Evolutionary conservation across 202 grass and related monocot genomes (phyloP).

Genomic region (Hordeum pubiflorum): DNA sequence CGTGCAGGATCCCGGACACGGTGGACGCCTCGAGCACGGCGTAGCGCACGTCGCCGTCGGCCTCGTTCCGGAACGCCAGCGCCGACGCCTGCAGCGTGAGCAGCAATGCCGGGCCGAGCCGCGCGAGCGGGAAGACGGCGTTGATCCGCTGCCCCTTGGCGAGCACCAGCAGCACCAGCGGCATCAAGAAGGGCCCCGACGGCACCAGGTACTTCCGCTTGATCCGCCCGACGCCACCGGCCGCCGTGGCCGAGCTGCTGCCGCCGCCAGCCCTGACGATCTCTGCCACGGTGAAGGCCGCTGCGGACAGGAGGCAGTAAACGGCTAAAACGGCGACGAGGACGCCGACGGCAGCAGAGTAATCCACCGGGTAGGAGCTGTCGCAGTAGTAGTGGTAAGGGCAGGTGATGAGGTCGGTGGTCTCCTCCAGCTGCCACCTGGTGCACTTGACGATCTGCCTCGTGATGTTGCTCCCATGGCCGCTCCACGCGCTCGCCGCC

Average conservation of each 20-base stretch:
- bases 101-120: slow-evolving; percentile 53
- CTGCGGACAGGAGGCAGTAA: slow-evolving; percentile 45
- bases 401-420: slow-evolving; percentile 57
- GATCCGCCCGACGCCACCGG: background rate
- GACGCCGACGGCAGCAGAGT: slow-evolving; percentile 29
- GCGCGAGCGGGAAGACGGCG: slow-evolving; percentile 49
- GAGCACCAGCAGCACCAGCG: slow-evolving; percentile 50
- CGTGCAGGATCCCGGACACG: slow-evolving; percentile 65
- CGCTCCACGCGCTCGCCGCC: slow-evolving; percentile 13
- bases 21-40: slow-evolving; percentile 69
- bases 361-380: slow-evolving; percentile 50
- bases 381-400: slow-evolving; percentile 76
- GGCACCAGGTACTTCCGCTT: slow-evolving; percentile 61
- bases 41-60: slow-evolving; percentile 51
- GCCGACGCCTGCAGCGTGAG: slow-evolving; percentile 57
- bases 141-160: slow-evolving; percentile 63
- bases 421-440: slow-evolving; percentile 73
- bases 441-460: slow-evolving; percentile 67
- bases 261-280: background rate
- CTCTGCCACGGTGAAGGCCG: slow-evolving; percentile 32
- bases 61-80: slow-evolving; percentile 54
- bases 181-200: slow-evolving; percentile 52
- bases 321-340: slow-evolving; percentile 35
- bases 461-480: slow-evolving; percentile 43
- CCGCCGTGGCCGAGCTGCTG: background rate